Conservation (phyloP, 106 monocot genomes). For the Acorus calamus region DNA sequence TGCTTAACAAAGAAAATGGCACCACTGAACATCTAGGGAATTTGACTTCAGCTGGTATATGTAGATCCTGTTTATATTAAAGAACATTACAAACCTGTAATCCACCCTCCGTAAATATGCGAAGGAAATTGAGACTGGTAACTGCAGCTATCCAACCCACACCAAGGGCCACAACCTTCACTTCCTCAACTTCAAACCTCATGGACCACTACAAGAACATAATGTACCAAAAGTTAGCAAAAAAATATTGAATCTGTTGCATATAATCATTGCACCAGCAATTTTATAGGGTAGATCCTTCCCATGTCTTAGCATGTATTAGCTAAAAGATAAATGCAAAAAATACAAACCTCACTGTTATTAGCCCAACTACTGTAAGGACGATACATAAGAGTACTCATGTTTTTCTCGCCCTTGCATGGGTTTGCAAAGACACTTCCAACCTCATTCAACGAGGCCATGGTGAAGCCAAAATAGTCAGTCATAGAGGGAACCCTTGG, state of each 20-base stretch:
- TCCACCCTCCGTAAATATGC: slow-evolving; percentile 87
- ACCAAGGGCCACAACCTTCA: slow-evolving; percentile 90
- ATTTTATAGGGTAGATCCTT: not conserved
- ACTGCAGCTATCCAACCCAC: slow-evolving; percentile 78
- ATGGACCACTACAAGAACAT: slow-evolving; percentile 76
- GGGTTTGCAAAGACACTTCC: slow-evolving; percentile 96
- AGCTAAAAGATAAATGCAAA: not conserved
- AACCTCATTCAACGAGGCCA: slow-evolving; percentile 83
- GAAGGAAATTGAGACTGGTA: slow-evolving; percentile 74
- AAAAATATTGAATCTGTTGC: not conserved
- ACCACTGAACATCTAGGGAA: too few relatives aligned
- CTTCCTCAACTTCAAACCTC: slow-evolving; percentile 94
- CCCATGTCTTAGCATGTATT: not conserved
- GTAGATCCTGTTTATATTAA: too few relatives aligned
- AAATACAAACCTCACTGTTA: slow-evolving; percentile 71
- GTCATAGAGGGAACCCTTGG: slow-evolving; percentile 98
- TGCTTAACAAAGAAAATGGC: too few relatives aligned
- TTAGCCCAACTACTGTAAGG: slow-evolving; percentile 99
- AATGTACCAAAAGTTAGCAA: not conserved
- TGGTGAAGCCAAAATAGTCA: slow-evolving; percentile 93
- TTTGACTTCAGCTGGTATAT: too few relatives aligned
- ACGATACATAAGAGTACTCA: slow-evolving; percentile 95
- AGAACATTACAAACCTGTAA: slow-evolving; percentile 60
- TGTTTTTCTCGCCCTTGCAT: slow-evolving; percentile 76
- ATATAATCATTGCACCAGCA: slow-evolving; percentile 1